Percentiles rank a stretch among this genome's conserved stretches.
Evolutionary conservation across 495 filamentous ascomycete species (phyloP).

Genomic region (Astrothelium subdiscretum): DNA sequence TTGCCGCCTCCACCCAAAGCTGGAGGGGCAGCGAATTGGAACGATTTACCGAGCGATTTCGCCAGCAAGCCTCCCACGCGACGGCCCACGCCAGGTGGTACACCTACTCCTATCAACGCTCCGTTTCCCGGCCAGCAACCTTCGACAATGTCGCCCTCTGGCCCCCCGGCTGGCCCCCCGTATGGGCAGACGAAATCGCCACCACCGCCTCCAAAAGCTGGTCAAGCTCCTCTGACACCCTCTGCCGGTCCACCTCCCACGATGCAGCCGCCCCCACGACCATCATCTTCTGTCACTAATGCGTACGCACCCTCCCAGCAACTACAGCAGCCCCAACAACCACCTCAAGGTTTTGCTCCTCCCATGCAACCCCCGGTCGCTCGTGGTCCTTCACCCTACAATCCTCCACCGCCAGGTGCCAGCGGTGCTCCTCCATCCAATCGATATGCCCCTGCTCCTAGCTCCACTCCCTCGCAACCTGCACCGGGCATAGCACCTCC

Average conservation of each 20-base stretch:
- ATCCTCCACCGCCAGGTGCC: conserved; percentile 58
- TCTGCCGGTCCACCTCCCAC: conserved; percentile 31
- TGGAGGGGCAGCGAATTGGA: conserved; percentile 71
- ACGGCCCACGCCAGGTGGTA: conserved; percentile 55
- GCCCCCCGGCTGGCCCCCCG: conserved; percentile 31
- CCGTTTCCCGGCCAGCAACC: conserved; percentile 54
- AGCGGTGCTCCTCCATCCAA: conserved; percentile 51
- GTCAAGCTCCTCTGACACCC: conserved; percentile 42
- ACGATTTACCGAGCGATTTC: conserved; percentile 78
- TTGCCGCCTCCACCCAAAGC: conserved; percentile 54
- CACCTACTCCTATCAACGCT: conserved; percentile 44
- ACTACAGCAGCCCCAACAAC: conserved; percentile 32
- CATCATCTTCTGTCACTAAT: conserved; percentile 54
- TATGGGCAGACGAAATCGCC: conserved; percentile 28
- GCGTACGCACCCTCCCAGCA: conserved; percentile 58
- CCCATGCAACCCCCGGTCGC: conserved; percentile 42
- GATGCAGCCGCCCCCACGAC: conserved; percentile 36
- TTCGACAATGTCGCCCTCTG: conserved; percentile 26
- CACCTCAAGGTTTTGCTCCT: conserved; percentile 35
- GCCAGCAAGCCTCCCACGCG: conserved; percentile 59
- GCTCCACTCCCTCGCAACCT: conserved; percentile 19
- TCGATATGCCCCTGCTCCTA: conserved; percentile 75
- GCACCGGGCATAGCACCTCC: conserved; percentile 14
- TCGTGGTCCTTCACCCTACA: conserved; percentile 79
- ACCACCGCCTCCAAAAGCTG: conserved; percentile 48